A percentile compares a stretch with the other conserved stretches of the same genome.
phyloP scores from a whole-genome alignment of 1,284 basidiomycete species.

The Gymnopus androsaceus region DNA sequence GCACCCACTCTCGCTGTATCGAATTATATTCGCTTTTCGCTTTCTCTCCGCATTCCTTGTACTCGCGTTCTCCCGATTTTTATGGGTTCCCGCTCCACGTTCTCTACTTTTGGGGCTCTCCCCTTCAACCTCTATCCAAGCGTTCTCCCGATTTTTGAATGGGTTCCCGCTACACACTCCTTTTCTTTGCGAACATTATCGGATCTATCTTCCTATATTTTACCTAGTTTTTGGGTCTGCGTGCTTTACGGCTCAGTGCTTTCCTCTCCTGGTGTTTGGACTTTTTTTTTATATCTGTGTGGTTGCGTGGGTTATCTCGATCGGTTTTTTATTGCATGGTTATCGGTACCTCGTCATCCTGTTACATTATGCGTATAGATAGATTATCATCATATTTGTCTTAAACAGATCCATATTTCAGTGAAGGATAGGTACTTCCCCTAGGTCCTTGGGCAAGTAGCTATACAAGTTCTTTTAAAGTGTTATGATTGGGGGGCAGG shows the following conservation, averaged over 20 bases:
- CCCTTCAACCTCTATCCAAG: not conserved
- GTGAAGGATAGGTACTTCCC: too few relatives aligned
- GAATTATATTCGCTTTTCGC: not conserved
- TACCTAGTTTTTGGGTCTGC: not conserved
- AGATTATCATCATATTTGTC: too few relatives aligned
- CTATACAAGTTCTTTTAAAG: too few relatives aligned
- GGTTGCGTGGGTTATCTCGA: not conserved
- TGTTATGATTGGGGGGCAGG: too few relatives aligned
- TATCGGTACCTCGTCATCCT: not conserved
- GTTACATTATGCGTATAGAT: not conserved
- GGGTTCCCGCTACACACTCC: conserved; percentile 6
- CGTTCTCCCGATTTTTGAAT: not conserved
- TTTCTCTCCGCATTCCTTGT: not conserved
- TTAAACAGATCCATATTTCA: too few relatives aligned
- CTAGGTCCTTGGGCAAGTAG: too few relatives aligned
- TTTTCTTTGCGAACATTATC: not conserved
- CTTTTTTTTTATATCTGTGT: not conserved
- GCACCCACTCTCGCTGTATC: too few relatives aligned
- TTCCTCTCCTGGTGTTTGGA: not conserved
- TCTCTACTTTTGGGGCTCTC: too few relatives aligned
- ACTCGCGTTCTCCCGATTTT: not conserved
- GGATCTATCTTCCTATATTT: not conserved
- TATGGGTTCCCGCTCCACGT: not conserved
- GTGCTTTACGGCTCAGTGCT: not conserved
- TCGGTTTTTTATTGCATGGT: not conserved